Evolutionary conservation across 2,329 filamentous ascomycete genomes (phyloP).

Genomic region (Aspergillus bombycis): DNA sequence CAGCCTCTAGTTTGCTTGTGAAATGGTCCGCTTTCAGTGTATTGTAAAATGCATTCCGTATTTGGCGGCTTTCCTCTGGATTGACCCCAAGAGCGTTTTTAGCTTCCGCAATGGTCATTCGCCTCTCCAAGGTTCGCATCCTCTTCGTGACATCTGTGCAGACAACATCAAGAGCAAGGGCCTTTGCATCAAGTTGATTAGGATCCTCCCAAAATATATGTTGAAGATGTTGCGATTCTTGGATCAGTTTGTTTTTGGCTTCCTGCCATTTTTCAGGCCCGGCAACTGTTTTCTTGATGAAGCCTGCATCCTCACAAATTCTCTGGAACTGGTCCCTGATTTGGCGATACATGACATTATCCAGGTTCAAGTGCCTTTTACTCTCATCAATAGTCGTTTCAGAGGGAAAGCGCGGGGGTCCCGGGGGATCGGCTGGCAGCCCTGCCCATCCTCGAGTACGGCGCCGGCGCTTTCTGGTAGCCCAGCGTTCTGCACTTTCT

Average conservation of each 20-base stretch:
- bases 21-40: conserved; percentile 69
- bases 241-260: conserved; percentile 68
- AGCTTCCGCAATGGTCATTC: conserved; percentile 74
- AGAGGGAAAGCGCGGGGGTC: conserved; percentile 74
- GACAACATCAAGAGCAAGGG: conserved; percentile 74
- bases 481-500: conserved; percentile 66
- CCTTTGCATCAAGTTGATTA: conserved; percentile 63
- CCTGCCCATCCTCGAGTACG: conserved; percentile 70
- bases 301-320: conserved; percentile 68
- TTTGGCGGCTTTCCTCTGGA: conserved; percentile 66
- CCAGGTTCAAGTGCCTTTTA: conserved; percentile 68
- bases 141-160: conserved; percentile 82
- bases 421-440: conserved; percentile 67
- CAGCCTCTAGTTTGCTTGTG: conserved; percentile 73
- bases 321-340: conserved; percentile 68
- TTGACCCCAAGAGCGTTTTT: conserved; percentile 73
- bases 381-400: conserved; percentile 82
- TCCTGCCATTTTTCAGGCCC: conserved; percentile 74
- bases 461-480: conserved; percentile 67
- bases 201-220: conserved; percentile 62
- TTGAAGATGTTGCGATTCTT: conserved; percentile 66
- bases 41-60: conserved; percentile 68
- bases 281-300: conserved; percentile 76
- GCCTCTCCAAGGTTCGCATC: conserved; percentile 65
- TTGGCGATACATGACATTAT: conserved; percentile 64